Conservation (phyloP, 345 rosid genomes). For the Clausena lansium region DNA sequence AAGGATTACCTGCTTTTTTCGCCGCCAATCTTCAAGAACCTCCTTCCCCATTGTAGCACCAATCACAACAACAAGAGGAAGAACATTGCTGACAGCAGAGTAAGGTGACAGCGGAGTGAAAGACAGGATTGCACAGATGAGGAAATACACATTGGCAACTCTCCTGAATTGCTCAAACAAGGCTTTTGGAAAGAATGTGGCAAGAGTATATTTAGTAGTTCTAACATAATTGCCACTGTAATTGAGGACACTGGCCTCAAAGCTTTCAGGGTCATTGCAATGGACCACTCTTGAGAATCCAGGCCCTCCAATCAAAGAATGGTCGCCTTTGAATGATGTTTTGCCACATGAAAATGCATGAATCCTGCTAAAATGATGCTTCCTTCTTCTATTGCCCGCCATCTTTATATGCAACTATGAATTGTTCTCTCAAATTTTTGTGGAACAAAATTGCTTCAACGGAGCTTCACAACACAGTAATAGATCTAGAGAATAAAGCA, state of each 20-base stretch:
- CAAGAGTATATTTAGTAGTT: slow-evolving; percentile 75
- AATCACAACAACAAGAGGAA: slow-evolving; percentile 82
- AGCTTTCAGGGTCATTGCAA: slow-evolving; percentile 73
- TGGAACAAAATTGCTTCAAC: not conserved
- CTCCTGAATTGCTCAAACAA: slow-evolving; percentile 94
- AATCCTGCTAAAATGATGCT: slow-evolving; percentile 59
- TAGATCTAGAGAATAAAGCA: not conserved
- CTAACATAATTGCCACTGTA: slow-evolving; percentile 68
- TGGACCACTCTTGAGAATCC: slow-evolving; percentile 83
- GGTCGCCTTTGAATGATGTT: slow-evolving; percentile 63
- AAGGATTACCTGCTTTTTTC: slow-evolving; percentile 69
- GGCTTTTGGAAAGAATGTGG: slow-evolving; percentile 80
- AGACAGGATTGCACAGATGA: slow-evolving; percentile 69
- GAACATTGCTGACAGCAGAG: slow-evolving; percentile 66
- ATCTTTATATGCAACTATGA: slow-evolving; percentile 24
- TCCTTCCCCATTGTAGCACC: slow-evolving; percentile 92
- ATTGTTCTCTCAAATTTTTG: not conserved
- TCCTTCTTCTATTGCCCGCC: slow-evolving; percentile 59
- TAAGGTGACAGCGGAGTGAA: slow-evolving; percentile 84
- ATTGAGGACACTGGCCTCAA: slow-evolving; percentile 46
- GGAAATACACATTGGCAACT: slow-evolving; percentile 87
- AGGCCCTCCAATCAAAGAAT: slow-evolving; percentile 85
- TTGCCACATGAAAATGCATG: slow-evolving; percentile 67
- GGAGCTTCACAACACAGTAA: not conserved
- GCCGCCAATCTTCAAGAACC: slow-evolving; percentile 76